Conservation (phyloP, 305 asterid species). For the Solanum hybrid region DNA sequence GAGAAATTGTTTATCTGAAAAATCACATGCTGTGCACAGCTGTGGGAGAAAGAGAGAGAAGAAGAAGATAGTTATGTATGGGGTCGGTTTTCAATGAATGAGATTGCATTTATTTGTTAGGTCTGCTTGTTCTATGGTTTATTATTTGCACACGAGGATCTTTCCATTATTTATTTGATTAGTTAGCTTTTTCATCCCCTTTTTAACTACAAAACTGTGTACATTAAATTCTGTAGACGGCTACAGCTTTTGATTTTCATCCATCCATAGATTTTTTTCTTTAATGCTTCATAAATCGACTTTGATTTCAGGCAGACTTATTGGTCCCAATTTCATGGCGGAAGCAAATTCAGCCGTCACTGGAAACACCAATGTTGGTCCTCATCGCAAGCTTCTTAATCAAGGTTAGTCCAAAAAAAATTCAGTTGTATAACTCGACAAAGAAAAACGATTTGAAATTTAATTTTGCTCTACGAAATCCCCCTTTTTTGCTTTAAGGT, state of each 20-base stretch:
- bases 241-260: background rate
- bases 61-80: background rate
- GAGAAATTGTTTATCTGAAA: background rate
- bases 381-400: conserved; percentile 49
- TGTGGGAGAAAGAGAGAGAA: conserved; percentile 9
- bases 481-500: background rate
- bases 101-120: background rate
- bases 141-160: background rate
- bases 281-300: conserved; percentile 1
- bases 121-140: background rate
- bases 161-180: background rate
- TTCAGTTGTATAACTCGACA: background rate
- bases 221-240: background rate
- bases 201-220: background rate
- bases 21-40: background rate
- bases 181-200: background rate
- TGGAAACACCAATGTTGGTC: conserved; percentile 4
- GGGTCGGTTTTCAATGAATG: background rate
- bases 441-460: background rate
- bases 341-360: background rate
- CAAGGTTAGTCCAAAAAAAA: conserved; percentile 17
- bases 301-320: conserved; percentile 2
- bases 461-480: background rate
- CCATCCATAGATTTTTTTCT: background rate
- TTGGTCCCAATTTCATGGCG: background rate